Evolutionary conservation across 768 basidiomycete species (phyloP), one percentile per base, ranked within the genome.

Genomic region (Russula brevipes): DNA sequence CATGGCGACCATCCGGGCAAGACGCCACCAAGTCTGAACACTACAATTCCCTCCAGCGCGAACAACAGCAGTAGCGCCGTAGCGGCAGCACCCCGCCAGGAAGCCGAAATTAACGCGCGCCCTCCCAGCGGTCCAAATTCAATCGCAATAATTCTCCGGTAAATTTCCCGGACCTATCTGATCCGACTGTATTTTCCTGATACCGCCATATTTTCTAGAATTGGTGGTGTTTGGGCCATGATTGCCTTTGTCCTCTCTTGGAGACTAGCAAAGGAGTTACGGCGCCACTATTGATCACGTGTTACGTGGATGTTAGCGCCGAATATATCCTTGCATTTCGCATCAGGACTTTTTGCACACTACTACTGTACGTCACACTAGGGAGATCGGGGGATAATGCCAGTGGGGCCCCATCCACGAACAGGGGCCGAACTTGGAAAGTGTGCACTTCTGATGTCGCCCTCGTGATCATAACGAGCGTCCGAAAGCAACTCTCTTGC

Each of bases 141-240:
- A 4, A 73, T 79, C 2, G 77, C 76, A 17, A 68, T 79, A 46
- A 77, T 79, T 51, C 78, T 79, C 63, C 64, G 76, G 76, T 76
- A 61, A 67, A 73, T 64, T 33, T 33, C 9, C 38, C 11, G 2
- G 24, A 5, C 44, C 30, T 49, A 9, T 60, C 46, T 46, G 12
- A 51, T 38, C 44, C 9, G 12, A 19, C 2, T 59, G 24, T 14
- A 16, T 14, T 0, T 53, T 44, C 36, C 14, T 33, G 8, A 50
- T 41, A 49, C 35, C 42, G 44, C 5, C 17, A 9, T 30, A 0
- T 38, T 24, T 9, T 39, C 19, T 51, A 72, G 71, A n/a, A 56
- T 72, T 3, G 70, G 71, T 14, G 68, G 70, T 16, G 53, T 72
- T 51, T 67, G 67, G 57, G 57, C 70, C 3, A 54, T 68, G 17